Base-by-base conservation (phyloP, 169 alveolate species). In the Plasmodium billcollinsi region DNA sequence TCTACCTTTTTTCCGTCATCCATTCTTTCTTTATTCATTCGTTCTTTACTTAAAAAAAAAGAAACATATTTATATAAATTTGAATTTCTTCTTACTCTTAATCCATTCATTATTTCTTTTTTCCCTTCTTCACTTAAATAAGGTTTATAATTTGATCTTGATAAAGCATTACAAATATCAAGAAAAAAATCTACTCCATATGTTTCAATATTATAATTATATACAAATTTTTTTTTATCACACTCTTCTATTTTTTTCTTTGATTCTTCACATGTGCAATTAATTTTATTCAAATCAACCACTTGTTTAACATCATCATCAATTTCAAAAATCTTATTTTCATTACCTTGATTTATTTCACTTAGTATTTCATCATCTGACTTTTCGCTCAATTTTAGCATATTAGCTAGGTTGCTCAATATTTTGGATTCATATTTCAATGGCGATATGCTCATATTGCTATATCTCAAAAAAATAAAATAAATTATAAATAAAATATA, bases 51-150 rank as follows among this genome's bases (percentile, higher is more conserved):
- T 72, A 86, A 86, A 86, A 71, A 86, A 72, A 86, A 86, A 43
- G 92, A 86, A 39, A 86, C 92, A 71, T 72, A 86, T 54, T 71
- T 86, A 86, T 86, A 86, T 65, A 86, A 72, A 62, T 86, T 86
- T 1, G 92, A 86, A 86, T 72, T 72, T 72, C 88, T 70, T 71
- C 92, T 47, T 50, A 86, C 39, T 86, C 75, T 70, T 63, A 86
- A 86, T 47, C 92, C 92, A 33, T 63, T 70, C 58, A 86, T 56
- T 52, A 86, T 33, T 86, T 86, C 92, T 7, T 54, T 70, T 72
- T 86, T 86, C 6, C 92, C 92, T 86, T 86, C 76, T 72, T 86
- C 92, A 47, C 78, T 43, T 72, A 86, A 73, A 71, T 71, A 86
- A 2, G 65, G 88, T 59, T 86, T 86, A 66, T 86, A 86, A 65